Evolutionary conservation across 192 early-diverging fungal genomes (phyloP).

Genomic region (Pilobolus umbonatus): DNA sequence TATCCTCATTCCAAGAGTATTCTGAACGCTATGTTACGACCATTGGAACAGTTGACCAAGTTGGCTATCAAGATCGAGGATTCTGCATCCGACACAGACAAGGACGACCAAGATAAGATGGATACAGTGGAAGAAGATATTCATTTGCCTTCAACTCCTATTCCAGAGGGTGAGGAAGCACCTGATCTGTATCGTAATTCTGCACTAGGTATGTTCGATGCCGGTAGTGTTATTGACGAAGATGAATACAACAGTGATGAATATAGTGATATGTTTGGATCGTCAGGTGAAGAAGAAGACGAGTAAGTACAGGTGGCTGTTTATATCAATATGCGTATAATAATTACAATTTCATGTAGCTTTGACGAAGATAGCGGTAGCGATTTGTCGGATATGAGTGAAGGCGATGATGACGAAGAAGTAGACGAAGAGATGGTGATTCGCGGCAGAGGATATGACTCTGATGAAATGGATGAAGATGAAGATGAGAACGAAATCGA

Average conservation of each 20-base stretch:
- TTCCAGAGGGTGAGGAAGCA: conserved; percentile 49
- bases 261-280: conserved; percentile 51
- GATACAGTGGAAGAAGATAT: conserved; percentile 53
- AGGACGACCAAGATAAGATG: conserved; percentile 52
- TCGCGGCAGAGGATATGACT: conserved; percentile 39
- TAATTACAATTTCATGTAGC: conserved; percentile 51
- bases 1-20: conserved; percentile 78
- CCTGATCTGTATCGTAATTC: conserved; percentile 80
- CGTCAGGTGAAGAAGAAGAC: conserved; percentile 18
- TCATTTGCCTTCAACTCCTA: conserved; percentile 14
- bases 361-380: conserved; percentile 68
- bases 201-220: conserved; percentile 75
- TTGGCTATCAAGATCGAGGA: conserved; percentile 81
- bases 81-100: conserved; percentile 35
- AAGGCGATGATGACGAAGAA: conserved; percentile 52
- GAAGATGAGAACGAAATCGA: conserved; percentile 18
- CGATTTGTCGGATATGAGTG: conserved; percentile 55
- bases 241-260: conserved; percentile 45
- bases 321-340: neutral
- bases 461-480: conserved; percentile 45
- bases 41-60: conserved; percentile 85
- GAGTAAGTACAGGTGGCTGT: conserved; percentile 8
- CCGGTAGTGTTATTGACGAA: conserved; percentile 65
- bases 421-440: conserved; percentile 58
- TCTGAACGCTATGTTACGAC: conserved; percentile 75